phyloP scores from a whole-genome alignment of 139 green algal genomes.

The Chlamydomonas schloesseri region DNA sequence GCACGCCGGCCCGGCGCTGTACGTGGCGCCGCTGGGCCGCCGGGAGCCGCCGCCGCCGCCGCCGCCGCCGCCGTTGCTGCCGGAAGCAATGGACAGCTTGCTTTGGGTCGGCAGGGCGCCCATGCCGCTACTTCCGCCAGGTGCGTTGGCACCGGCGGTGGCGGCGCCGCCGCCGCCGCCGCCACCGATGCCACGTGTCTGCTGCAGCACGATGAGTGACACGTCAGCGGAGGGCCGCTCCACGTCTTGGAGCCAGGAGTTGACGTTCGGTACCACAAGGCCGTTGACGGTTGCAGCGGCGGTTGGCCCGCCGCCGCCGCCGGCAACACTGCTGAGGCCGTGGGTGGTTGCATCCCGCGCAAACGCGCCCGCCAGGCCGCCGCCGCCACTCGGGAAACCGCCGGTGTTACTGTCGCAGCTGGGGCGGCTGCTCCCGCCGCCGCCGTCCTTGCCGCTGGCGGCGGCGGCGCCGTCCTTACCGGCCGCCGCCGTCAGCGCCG shows the following conservation, averaged over 20 bases:
- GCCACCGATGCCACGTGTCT: not conserved
- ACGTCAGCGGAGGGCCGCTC: slow-evolving; percentile 15
- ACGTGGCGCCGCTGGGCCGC: too few species aligned
- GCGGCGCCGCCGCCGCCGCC: too few species aligned
- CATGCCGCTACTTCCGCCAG: too few species aligned
- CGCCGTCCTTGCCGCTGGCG: too few species aligned
- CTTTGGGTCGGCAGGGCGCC: too few species aligned
- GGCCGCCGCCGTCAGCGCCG: too few species aligned
- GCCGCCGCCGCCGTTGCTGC: not conserved
- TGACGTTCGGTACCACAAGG: slow-evolving; percentile 3
- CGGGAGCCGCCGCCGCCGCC: too few species aligned
- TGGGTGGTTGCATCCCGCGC: not conserved
- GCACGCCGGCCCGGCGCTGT: too few species aligned
- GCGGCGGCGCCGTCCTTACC: too few species aligned
- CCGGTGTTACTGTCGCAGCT: too few species aligned
- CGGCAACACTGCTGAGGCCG: not conserved
- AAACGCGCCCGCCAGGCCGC: too few species aligned
- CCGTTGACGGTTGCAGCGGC: not conserved
- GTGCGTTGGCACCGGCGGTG: too few species aligned
- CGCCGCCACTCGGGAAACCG: not conserved
- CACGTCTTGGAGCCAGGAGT: slow-evolving; percentile 21
- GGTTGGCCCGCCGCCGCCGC: not conserved
- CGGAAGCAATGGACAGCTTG: not conserved
- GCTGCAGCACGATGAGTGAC: slow-evolving; percentile 1
- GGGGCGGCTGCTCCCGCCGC: not conserved